A percentile compares a stretch with the other conserved stretches of the same genome.
Evolutionary conservation across 495 filamentous ascomycete genomes (phyloP).

Genomic region (Trichodelitschia bisporula): DNA sequence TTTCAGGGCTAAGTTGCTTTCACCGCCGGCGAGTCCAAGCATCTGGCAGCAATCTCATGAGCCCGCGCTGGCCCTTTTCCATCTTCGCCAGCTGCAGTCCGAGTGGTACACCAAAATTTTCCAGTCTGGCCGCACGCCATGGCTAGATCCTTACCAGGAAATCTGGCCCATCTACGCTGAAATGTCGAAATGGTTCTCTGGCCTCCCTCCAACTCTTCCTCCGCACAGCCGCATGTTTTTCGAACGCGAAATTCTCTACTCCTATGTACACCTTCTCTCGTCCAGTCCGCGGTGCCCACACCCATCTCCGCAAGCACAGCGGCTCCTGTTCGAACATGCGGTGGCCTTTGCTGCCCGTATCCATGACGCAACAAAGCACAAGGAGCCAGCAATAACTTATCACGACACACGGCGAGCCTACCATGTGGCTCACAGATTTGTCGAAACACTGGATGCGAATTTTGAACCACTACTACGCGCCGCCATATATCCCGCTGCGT

Average conservation of each 20-base stretch:
- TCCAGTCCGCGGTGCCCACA: slow-evolving; percentile 24
- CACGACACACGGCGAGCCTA: too few relatives aligned
- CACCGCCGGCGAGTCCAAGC: slow-evolving; percentile 17
- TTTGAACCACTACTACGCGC: too few relatives aligned
- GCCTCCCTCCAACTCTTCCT: slow-evolving; percentile 29
- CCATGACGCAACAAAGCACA: too few relatives aligned
- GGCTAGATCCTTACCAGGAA: slow-evolving; percentile 15
- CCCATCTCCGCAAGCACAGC: neutral
- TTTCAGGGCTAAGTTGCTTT: slow-evolving; percentile 18
- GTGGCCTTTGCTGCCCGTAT: too few relatives aligned
- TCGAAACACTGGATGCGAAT: too few relatives aligned
- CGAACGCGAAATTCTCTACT: slow-evolving; percentile 59
- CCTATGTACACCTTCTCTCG: slow-evolving; percentile 52
- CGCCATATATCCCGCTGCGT: too few relatives aligned
- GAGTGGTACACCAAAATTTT: slow-evolving; percentile 62
- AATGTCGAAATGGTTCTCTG: slow-evolving; percentile 19
- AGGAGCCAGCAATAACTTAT: too few relatives aligned
- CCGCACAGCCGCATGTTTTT: slow-evolving; percentile 38
- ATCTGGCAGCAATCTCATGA: slow-evolving; percentile 19
- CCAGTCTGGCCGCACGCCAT: slow-evolving; percentile 36
- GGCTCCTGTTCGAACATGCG: neutral
- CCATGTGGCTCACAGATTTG: too few relatives aligned
- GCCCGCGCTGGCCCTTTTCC: slow-evolving; percentile 34
- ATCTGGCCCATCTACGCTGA: slow-evolving; percentile 13
- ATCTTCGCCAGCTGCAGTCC: slow-evolving; percentile 55